Evolutionary conservation across 495 filamentous ascomycete species (phyloP).

Genomic region (Penicillium egyptiacum): DNA sequence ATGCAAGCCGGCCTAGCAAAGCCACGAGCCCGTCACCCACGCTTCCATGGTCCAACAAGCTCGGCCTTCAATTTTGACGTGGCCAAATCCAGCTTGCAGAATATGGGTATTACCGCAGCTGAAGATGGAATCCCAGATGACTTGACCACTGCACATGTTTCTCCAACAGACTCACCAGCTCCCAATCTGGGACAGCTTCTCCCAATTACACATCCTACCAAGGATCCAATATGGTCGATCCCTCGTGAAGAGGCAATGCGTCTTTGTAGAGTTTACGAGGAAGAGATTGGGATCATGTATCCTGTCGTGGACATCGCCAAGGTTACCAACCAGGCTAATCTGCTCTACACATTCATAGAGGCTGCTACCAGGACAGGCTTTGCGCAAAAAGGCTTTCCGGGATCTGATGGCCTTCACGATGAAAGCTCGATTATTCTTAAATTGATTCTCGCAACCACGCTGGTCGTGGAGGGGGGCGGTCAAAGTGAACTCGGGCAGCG

Average conservation of each 20-base stretch:
- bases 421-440: slow-evolving; percentile 71
- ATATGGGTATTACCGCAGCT: slow-evolving; percentile 70
- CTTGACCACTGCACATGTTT: slow-evolving; percentile 49
- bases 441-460: slow-evolving; percentile 71
- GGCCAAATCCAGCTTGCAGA: slow-evolving; percentile 81
- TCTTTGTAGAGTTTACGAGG: slow-evolving; percentile 71
- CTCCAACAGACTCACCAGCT: slow-evolving; percentile 55
- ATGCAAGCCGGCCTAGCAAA: slow-evolving; percentile 35
- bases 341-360: slow-evolving; percentile 70
- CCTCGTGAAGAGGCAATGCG: slow-evolving; percentile 69
- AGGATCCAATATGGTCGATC: slow-evolving; percentile 76
- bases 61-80: slow-evolving; percentile 83
- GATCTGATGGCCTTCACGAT: slow-evolving; percentile 65
- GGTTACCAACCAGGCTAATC: slow-evolving; percentile 61
- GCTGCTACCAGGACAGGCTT: slow-evolving; percentile 59
- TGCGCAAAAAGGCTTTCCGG: slow-evolving; percentile 51
- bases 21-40: slow-evolving; percentile 53
- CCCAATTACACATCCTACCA: slow-evolving; percentile 43
- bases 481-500: slow-evolving; percentile 69
- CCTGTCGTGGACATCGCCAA: slow-evolving; percentile 71
- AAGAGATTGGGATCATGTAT: slow-evolving; percentile 87
- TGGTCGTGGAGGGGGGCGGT: slow-evolving; percentile 72
- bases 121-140: slow-evolving; percentile 62
- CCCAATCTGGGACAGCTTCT: slow-evolving; percentile 43
- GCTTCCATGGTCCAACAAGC: slow-evolving; percentile 84